Conservation (phyloP, 805 yeast species). For the Starmerella bombicola region DNA sequence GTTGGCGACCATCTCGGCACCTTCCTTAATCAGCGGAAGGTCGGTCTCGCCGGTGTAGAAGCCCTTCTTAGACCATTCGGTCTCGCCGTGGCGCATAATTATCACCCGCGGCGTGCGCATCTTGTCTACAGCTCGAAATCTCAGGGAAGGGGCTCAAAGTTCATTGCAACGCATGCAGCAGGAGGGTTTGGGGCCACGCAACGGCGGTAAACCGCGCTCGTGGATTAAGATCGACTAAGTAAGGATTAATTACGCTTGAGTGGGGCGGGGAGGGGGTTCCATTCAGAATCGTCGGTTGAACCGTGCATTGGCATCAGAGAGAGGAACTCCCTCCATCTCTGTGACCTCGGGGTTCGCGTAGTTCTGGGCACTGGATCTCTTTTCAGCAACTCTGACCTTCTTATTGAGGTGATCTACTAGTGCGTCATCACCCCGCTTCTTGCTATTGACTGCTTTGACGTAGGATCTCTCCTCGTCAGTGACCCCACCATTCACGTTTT, state of each 20-base stretch:
- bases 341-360: not conserved
- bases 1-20: constrained; percentile 59
- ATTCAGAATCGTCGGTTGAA: too few species aligned
- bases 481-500: not conserved
- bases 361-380: constrained; percentile 1
- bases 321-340: constrained; percentile 1
- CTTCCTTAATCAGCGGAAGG: constrained; percentile 61
- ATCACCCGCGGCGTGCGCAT: constrained; percentile 30
- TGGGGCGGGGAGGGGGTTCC: too few species aligned
- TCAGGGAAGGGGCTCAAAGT: too few species aligned
- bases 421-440: constrained; percentile 14
- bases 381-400: not conserved
- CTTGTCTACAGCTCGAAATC: not conserved
- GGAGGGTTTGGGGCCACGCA: too few species aligned
- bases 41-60: constrained; percentile 85
- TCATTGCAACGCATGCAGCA: too few species aligned
- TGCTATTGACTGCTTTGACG: constrained; percentile 4
- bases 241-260: too few species aligned
- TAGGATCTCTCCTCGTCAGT: constrained; percentile 7
- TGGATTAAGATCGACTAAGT: too few species aligned
- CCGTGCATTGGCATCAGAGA: not conserved
- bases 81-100: constrained; percentile 45
- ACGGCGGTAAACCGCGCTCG: too few species aligned
- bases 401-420: constrained; percentile 7
- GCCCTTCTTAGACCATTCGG: constrained; percentile 92